phyloP scores from a whole-genome alignment of 495 filamentous ascomycete genomes.

The Clohesyomyces aquaticus region DNA sequence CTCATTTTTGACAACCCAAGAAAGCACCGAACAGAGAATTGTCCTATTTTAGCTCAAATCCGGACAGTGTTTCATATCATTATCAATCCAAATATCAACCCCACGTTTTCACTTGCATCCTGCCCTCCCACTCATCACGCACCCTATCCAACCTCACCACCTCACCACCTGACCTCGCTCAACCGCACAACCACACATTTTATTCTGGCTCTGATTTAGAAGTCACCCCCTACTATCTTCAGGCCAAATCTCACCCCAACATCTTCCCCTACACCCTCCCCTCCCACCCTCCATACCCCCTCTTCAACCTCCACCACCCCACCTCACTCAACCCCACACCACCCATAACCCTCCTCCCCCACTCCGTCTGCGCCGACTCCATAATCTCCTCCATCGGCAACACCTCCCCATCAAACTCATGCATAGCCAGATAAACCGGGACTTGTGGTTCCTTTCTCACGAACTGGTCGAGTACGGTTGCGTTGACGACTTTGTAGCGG shows the following conservation, averaged over 20 bases:
- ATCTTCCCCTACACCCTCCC: not conserved
- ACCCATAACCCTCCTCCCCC: slow-evolving; percentile 31
- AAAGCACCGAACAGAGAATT: no score
- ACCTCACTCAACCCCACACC: slow-evolving; percentile 26
- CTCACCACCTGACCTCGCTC: no score
- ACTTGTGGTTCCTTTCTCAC: slow-evolving; percentile 10
- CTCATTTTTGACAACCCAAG: no score
- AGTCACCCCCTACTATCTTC: not conserved
- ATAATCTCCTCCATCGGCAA: slow-evolving; percentile 20
- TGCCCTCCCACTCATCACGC: no score
- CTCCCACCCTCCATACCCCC: slow-evolving; percentile 28
- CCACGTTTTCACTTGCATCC: no score
- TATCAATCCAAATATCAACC: no score
- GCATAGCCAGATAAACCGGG: slow-evolving; percentile 26
- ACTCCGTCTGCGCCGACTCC: slow-evolving; percentile 23
- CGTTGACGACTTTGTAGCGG: slow-evolving; percentile 23
- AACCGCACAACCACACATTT: not conserved
- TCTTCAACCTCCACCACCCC: slow-evolving; percentile 37
- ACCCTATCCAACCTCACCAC: no score
- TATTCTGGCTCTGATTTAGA: not conserved
- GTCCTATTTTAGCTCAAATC: no score
- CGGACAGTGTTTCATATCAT: no score
- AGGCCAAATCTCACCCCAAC: not conserved
- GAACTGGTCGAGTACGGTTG: slow-evolving; percentile 32
- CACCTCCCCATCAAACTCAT: slow-evolving; percentile 37